These are phyloP conservation scores for Sarcocystis neurona DNA, from an alignment of 169 alveolate genomes.

Conservation along the genomic window DNA sequence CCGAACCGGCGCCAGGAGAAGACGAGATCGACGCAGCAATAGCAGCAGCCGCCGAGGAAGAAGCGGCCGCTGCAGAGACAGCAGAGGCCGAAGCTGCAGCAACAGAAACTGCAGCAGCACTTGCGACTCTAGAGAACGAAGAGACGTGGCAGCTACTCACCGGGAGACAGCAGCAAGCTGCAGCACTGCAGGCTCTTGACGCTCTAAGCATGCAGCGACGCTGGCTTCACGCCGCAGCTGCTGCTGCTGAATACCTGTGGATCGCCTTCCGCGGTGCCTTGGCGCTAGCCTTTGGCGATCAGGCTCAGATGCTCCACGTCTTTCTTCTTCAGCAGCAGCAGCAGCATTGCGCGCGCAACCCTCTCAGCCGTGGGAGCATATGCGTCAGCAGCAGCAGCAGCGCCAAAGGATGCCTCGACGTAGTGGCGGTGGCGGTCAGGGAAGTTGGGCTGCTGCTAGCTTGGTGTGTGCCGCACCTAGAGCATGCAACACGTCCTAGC, in stretches of 20 bases:
- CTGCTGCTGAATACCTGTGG: not conserved
- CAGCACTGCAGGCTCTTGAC: slow-evolving; percentile 15
- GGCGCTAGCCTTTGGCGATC: not conserved
- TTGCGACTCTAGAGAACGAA: too few species aligned
- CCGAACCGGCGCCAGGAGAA: too few species aligned
- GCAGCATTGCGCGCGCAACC: not conserved
- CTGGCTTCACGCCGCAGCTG: slow-evolving; percentile 18
- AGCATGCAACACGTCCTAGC: not conserved
- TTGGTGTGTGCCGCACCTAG: slow-evolving; percentile 23
- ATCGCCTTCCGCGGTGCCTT: not conserved
- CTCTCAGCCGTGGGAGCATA: not conserved
- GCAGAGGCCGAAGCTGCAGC: too few species aligned
- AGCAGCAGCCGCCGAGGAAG: too few species aligned
- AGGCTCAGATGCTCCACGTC: not conserved
- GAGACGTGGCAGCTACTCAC: too few species aligned
- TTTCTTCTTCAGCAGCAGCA: too few species aligned
- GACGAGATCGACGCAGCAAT: too few species aligned
- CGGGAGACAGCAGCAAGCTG: not conserved
- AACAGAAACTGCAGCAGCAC: too few species aligned
- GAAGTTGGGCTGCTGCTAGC: not conserved
- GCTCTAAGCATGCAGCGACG: slow-evolving; percentile 17
- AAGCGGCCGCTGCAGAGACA: too few species aligned
- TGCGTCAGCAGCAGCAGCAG: not conserved
- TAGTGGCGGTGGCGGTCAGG: not conserved
- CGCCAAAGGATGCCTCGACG: not conserved